Percentiles rank a stretch among this genome's conserved stretches.
phyloP scores from a whole-genome alignment of 1,284 basidiomycete genomes.

The Cryptococcus sp. region DNA sequence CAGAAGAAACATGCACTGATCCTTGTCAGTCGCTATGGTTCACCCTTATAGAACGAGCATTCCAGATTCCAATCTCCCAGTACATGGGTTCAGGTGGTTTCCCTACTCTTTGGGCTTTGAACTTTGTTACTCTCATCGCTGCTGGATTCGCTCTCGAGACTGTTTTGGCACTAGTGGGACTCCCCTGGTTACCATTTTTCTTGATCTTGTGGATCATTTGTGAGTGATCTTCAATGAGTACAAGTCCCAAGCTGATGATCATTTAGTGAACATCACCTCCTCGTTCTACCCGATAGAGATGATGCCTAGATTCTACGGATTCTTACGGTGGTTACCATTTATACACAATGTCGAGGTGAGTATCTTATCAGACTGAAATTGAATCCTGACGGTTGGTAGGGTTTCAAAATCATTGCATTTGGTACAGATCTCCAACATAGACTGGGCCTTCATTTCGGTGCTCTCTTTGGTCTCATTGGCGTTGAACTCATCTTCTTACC shows the following conservation, averaged over 20 bases:
- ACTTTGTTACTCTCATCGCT: slow-evolving; percentile 34
- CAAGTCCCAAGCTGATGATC: background rate
- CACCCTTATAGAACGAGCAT: slow-evolving; percentile 32
- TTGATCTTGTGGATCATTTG: slow-evolving; percentile 35
- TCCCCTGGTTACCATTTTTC: slow-evolving; percentile 34
- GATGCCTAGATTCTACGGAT: slow-evolving; percentile 34
- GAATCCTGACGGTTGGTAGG: slow-evolving; percentile 5
- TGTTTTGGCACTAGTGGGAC: slow-evolving; percentile 27
- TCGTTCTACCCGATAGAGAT: slow-evolving; percentile 36
- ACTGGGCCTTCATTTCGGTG: slow-evolving; percentile 34
- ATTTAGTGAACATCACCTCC: slow-evolving; percentile 33
- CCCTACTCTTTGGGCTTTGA: slow-evolving; percentile 38
- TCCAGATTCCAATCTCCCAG: slow-evolving; percentile 31
- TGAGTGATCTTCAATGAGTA: slow-evolving; percentile 6
- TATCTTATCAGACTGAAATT: background rate
- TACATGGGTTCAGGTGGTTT: slow-evolving; percentile 37
- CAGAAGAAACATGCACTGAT: background rate
- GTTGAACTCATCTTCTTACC: slow-evolving; percentile 30
- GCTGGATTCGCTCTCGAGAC: slow-evolving; percentile 39
- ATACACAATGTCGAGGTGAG: slow-evolving; percentile 27
- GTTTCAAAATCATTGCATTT: slow-evolving; percentile 38
- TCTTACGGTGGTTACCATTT: slow-evolving; percentile 34
- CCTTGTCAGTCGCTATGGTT: slow-evolving; percentile 27
- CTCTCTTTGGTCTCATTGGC: slow-evolving; percentile 31
- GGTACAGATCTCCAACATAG: slow-evolving; percentile 27